Conservation (phyloP, 305 asterid species). For the Solanum hybrid region DNA sequence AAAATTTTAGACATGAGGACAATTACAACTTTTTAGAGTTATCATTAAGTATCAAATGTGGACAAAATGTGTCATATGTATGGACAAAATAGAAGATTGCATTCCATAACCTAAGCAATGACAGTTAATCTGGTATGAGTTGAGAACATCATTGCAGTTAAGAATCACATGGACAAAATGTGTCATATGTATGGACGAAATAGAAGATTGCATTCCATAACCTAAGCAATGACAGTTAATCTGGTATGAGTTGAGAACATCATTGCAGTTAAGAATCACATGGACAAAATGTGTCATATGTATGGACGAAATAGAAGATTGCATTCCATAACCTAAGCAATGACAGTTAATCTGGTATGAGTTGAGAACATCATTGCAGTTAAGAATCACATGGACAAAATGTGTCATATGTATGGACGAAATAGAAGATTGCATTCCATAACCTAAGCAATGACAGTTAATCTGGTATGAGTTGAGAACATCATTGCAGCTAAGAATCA, state of each 20-base stretch:
- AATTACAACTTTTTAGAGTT: neutral
- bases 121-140: neutral
- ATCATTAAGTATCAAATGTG: neutral
- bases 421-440: slow-evolving; percentile 2
- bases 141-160: neutral
- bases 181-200: neutral
- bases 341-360: neutral
- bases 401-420: neutral
- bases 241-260: neutral
- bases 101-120: neutral
- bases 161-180: neutral
- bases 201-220: slow-evolving; percentile 2
- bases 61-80: neutral
- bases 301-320: neutral
- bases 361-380: neutral
- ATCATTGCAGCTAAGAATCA: slow-evolving; percentile 2
- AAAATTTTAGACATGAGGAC: neutral
- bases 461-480: neutral
- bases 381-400: neutral
- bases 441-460: neutral
- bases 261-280: neutral
- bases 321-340: neutral
- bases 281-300: neutral
- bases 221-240: neutral
- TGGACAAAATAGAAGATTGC: neutral